These are phyloP conservation scores for Platismatia glauca DNA, from an alignment of 495 filamentous ascomycete genomes.

Conservation along the genomic window DNA sequence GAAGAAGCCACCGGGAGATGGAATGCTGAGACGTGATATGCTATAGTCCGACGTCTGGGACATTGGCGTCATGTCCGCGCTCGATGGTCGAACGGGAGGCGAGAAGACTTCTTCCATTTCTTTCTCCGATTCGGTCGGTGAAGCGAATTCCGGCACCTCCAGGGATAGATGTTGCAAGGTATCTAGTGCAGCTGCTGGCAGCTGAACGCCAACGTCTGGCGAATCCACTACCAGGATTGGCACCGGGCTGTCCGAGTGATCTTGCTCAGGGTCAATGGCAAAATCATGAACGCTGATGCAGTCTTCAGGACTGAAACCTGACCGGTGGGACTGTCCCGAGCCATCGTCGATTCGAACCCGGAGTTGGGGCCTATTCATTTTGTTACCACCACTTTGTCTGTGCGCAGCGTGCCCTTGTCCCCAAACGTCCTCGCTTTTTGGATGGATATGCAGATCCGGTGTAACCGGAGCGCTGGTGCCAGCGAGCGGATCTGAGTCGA, in stretches of 20 bases:
- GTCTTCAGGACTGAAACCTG: conserved; percentile 15
- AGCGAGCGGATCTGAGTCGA: conserved; percentile 77
- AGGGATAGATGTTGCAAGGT: conserved; percentile 68
- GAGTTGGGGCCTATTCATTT: conserved; percentile 11
- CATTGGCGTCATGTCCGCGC: conserved; percentile 38
- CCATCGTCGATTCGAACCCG: conserved; percentile 13
- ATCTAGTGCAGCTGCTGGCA: conserved; percentile 68
- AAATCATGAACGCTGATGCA: conserved; percentile 19
- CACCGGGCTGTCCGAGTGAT: conserved; percentile 23
- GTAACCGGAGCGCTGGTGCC: conserved; percentile 70
- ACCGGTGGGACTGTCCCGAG: conserved; percentile 7
- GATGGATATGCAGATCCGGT: conserved; percentile 55
- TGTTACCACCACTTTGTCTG: background rate
- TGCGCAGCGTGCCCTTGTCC: conserved; percentile 20
- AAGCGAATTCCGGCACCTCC: conserved; percentile 31
- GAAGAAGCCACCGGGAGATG: conserved; percentile 87
- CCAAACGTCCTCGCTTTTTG: conserved; percentile 40
- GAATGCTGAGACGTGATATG: conserved; percentile 68
- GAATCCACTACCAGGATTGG: conserved; percentile 27
- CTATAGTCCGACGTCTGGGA: conserved; percentile 44
- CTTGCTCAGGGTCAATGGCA: conserved; percentile 8
- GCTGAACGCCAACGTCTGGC: conserved; percentile 58
- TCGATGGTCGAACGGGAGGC: conserved; percentile 29
- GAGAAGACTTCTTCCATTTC: conserved; percentile 35
- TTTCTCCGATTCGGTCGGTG: conserved; percentile 37